A percentile compares a stretch with the other conserved stretches of the same genome.
Evolutionary conservation across 163 green algal genomes (phyloP).

Genomic region (Scenedesmus sp.): DNA sequence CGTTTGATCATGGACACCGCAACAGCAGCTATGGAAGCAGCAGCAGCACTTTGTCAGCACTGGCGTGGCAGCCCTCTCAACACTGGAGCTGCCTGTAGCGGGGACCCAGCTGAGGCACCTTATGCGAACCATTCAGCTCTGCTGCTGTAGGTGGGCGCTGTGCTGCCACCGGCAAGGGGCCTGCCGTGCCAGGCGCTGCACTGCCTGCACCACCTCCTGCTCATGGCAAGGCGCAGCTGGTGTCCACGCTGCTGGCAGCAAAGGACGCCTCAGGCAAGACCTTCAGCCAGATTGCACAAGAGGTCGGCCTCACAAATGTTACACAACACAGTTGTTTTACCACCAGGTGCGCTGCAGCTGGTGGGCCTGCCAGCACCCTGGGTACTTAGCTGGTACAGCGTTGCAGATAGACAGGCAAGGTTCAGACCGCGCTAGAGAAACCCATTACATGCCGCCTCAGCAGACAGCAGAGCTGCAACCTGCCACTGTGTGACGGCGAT

Average conservation of each 20-base stretch:
- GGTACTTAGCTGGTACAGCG: not conserved
- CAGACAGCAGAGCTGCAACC: too few relatives aligned
- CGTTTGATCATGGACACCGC: not conserved
- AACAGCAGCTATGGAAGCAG: not conserved
- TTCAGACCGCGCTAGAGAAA: too few relatives aligned
- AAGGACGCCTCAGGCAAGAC: constrained; percentile 76
- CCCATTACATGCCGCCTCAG: too few relatives aligned
- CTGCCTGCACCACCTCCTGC: constrained; percentile 17
- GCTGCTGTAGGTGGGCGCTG: not conserved
- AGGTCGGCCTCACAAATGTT: constrained; percentile 72
- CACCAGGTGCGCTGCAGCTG: constrained; percentile 65
- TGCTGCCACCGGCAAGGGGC: not conserved
- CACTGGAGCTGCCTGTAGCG: not conserved
- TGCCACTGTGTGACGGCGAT: too few relatives aligned
- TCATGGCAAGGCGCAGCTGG: constrained; percentile 22
- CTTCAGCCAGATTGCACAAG: constrained; percentile 73
- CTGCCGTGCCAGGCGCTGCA: not conserved
- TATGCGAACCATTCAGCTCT: too few relatives aligned
- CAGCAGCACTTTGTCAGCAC: not conserved
- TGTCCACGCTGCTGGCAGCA: constrained; percentile 28
- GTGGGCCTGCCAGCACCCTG: not conserved
- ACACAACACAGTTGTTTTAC: constrained; percentile 79
- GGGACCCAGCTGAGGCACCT: too few relatives aligned
- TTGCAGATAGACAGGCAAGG: not conserved
- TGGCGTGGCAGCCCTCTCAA: not conserved